phyloP scores from a whole-genome alignment of 176 grass and related monocot genomes.

The Oryza meyeriana region DNA sequence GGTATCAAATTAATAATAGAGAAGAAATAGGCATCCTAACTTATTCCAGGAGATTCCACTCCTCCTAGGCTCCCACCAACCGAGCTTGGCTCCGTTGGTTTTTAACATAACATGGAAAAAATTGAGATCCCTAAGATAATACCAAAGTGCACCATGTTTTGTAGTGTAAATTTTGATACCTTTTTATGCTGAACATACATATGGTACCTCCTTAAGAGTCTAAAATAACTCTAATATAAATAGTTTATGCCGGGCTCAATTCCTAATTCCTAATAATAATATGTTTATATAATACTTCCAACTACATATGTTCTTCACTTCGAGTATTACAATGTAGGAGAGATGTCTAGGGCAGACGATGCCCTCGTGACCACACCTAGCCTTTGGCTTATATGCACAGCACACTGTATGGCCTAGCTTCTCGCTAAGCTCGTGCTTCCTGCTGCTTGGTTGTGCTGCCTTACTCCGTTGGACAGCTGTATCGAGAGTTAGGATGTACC shows the following conservation, averaged over 20 bases:
- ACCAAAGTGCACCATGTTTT: too few species aligned
- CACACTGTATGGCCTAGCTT: slow-evolving; percentile 1
- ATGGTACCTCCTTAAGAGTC: too few species aligned
- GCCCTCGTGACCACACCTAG: slow-evolving; percentile 14
- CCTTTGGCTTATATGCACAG: slow-evolving; percentile 34
- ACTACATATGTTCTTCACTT: neutral
- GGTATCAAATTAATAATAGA: neutral
- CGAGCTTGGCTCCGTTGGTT: too few species aligned
- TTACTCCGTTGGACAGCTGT: slow-evolving; percentile 4
- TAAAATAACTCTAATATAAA: too few species aligned
- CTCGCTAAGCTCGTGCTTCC: slow-evolving; percentile 26
- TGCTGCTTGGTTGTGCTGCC: slow-evolving; percentile 10
- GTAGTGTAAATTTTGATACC: too few species aligned
- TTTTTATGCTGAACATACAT: too few species aligned
- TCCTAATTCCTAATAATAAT: neutral
- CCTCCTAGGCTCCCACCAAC: too few species aligned
- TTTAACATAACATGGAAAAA: too few species aligned
- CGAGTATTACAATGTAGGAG: neutral
- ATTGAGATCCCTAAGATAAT: too few species aligned
- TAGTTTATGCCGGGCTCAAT: too few species aligned
- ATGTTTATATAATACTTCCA: neutral
- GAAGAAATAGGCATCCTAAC: too few species aligned
- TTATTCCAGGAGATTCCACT: too few species aligned
- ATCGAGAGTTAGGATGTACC: neutral
- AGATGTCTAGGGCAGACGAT: neutral